Base-by-base conservation (phyloP, 306 rosid species). In the Vicia sativa region DNA sequence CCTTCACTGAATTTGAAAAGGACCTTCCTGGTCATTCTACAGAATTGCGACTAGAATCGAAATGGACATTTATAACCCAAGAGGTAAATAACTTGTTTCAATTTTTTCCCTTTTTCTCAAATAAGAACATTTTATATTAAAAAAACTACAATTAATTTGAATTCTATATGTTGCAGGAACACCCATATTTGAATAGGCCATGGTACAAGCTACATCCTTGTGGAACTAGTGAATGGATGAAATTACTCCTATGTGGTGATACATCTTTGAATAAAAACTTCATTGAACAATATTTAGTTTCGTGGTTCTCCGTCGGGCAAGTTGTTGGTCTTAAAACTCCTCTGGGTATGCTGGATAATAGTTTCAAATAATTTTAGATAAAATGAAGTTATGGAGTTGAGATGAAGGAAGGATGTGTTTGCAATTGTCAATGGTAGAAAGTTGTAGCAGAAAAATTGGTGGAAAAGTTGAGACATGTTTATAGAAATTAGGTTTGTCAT, bases 191-290 rank as follows among this genome's bases (percentile, higher is more conserved):
- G 79, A 81, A 89, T 29, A 83, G 96, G 73, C 95, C 91, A 63
- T 92, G 96, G 98, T 87, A 35, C 86, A 92, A 89, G 73, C 70
- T 92, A 69, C 98, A 92, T 83, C 93, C 98, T 42, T 89, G 98
- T 64, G 97, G 96, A 28, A 87, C 96, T 0, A 61, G 88, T 28
- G 98, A 86, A 39, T 92, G 96, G 98, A 84, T 92, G 92, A 92
- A 89, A 86, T 78, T 89, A 64, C 91, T 92, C 55, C 83, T 74
- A 25, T 46, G 37, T 31, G 43, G 72, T 43, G 83, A 78, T 31
- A 29, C 76, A 63, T 75, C 73, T 56, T 10, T 18, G 81, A 76
- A 78, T 13, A 74, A 63, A 54, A 78, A 55, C 10, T 84, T 19
- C n/a, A 48, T 78, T 26, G 84, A 85, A 57, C 84, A 57, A 16